Evolutionary conservation across 1,284 basidiomycete species (phyloP), one percentile per base, ranked within the genome.

Genomic region (Trametes polyzona): DNA sequence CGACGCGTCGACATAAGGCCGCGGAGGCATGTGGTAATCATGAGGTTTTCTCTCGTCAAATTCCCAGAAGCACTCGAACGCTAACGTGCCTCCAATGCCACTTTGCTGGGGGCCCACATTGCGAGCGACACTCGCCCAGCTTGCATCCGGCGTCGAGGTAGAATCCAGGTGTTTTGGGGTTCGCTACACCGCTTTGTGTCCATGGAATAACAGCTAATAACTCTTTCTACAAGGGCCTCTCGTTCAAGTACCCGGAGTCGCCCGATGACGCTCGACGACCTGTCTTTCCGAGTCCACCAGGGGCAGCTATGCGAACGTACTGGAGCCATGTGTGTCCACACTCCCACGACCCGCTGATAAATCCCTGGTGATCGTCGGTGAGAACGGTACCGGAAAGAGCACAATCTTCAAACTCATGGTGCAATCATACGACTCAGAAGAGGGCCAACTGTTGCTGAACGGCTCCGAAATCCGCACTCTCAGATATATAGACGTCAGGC

Each of bases 371-470:
- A 87, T 93, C 47, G 87, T 93, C 2, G 90, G 90, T 4, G 76
- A 76, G 16, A 92, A 92, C 62, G 90, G 90, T 6, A 87, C 86
- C 0, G 89, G 89, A 0, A 92, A 92, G 71, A 88, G 85, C 65
- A 92, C 90, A 0, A 82, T 92, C 11, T 32, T 53, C 24, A 53
- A 53, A 29, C 23, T 53, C 17, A 80, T 90, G 19, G 72, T 83
- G 27, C 83, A 90, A 23, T 69, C 92, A 36, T 88, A 91, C 63
- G 89, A 92, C 61, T 78, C 84, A 0, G 75, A 74, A 1, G 84
- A 87, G n/a, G n/a, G n/a, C n/a, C n/a, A n/a, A n/a, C n/a, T n/a
- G n/a, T n/a, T 90, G 17, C 71, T 92, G 26, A 81, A 89, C 58
- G 84, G 78, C 6, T 71, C 73, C 42, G 82, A 90, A 59, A 88